Evolutionary conservation across 2,329 filamentous ascomycete species (phyloP).

Genomic region (Alternaria sp.): DNA sequence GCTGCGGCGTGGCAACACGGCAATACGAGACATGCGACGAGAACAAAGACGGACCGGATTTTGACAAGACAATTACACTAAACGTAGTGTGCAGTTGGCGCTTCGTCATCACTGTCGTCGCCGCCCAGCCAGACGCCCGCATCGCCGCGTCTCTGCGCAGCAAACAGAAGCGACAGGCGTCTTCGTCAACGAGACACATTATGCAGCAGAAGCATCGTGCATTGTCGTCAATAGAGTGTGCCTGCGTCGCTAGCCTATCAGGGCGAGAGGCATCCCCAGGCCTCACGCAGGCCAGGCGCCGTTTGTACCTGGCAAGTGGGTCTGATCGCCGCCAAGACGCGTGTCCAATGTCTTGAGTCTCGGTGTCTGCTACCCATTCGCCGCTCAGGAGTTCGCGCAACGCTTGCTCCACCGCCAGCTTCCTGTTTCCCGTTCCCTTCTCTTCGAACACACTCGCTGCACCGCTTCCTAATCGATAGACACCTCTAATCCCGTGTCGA

Average conservation of each 20-base stretch:
- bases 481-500: not conserved
- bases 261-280: conserved; percentile 4
- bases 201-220: conserved; percentile 13
- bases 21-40: conserved; percentile 3
- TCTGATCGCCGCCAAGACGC: conserved; percentile 16
- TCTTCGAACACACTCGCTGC: conserved; percentile 19
- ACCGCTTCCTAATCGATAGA: conserved; percentile 1
- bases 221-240: conserved; percentile 7
- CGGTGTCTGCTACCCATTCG: conserved; percentile 6
- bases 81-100: conserved; percentile 7
- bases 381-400: conserved; percentile 17
- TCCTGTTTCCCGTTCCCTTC: conserved; percentile 7
- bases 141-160: not conserved
- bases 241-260: conserved; percentile 13
- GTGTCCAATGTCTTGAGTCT: conserved; percentile 16
- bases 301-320: conserved; percentile 10
- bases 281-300: conserved; percentile 2
- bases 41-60: conserved; percentile 7
- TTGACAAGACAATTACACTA: conserved; percentile 1
- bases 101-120: conserved; percentile 19
- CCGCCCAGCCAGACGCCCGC: not conserved
- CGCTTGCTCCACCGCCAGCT: conserved; percentile 14
- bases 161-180: conserved; percentile 1
- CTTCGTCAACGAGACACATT: conserved; percentile 12
- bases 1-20: conserved; percentile 26